Evolutionary conservation across 305 asterid genomes (phyloP).

Genomic region (Fraxinus floribunda): DNA sequence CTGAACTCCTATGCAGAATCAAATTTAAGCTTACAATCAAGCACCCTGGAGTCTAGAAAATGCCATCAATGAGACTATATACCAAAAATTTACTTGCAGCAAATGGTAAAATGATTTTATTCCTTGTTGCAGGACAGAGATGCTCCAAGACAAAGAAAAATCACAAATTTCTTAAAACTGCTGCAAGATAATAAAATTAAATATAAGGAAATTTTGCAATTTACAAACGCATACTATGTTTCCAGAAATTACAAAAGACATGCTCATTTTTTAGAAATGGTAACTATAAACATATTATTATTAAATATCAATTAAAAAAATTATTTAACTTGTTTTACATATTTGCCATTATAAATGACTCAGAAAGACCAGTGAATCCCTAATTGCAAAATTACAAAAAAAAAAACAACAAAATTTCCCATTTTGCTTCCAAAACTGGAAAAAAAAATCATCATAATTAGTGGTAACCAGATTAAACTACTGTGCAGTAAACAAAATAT

Average conservation of each 20-base stretch:
- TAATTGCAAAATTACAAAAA: not conserved
- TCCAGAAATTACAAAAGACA: not conserved
- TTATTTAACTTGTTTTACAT: no score
- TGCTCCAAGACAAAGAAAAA: not conserved
- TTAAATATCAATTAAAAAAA: not conserved
- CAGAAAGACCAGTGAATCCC: not conserved
- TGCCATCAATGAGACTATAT: not conserved
- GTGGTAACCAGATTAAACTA: not conserved
- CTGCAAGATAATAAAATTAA: not conserved
- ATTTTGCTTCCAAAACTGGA: not conserved
- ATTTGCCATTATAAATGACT: not conserved
- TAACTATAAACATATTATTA: not conserved
- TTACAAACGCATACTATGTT: not conserved
- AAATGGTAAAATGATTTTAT: not conserved
- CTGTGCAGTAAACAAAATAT: not conserved
- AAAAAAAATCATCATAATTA: not conserved
- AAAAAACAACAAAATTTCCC: not conserved
- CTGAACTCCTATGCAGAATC: not conserved
- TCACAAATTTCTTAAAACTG: not conserved
- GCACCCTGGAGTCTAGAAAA: not conserved
- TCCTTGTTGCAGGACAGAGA: constrained; percentile 3
- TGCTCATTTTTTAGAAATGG: not conserved
- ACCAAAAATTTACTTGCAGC: not conserved
- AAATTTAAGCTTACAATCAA: not conserved
- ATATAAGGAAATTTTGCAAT: not conserved